Percentiles rank a stretch among this genome's conserved stretches.
Conservation (phyloP, 2,329 filamentous ascomycete genomes). For the Neoascochyta sp. region DNA sequence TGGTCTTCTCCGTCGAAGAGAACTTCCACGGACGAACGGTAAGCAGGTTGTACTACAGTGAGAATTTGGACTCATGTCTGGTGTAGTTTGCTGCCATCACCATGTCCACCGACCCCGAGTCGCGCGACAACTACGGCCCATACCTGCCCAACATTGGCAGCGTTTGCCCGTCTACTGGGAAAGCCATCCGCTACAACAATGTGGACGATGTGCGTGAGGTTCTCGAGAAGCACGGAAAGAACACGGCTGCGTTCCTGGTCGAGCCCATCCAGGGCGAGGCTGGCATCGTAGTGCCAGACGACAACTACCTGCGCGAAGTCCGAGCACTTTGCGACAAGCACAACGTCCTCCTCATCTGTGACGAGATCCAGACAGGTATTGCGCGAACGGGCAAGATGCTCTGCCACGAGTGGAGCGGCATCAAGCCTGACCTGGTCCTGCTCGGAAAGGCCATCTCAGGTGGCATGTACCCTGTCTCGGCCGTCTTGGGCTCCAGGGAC, state of each 20-base stretch:
- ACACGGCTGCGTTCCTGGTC: constrained; percentile 88
- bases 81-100: constrained; percentile 85
- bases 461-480: constrained; percentile 98
- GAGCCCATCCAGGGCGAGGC: constrained; percentile 98
- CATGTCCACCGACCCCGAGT: constrained; percentile 92
- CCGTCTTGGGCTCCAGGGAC: constrained; percentile 81
- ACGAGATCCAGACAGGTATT: constrained; percentile 98
- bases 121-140: constrained; percentile 92
- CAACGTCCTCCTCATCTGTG: constrained; percentile 93
- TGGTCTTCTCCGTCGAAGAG: constrained; percentile 79
- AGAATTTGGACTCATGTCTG: constrained; percentile 10
- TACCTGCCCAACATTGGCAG: constrained; percentile 88
- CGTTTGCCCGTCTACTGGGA: constrained; percentile 68
- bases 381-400: constrained; percentile 91
- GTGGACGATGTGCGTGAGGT: constrained; percentile 74
- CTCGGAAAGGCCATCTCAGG: constrained; percentile 97
- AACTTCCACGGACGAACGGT: constrained; percentile 97
- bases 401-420: constrained; percentile 88
- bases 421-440: constrained; percentile 92
- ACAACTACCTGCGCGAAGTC: constrained; percentile 77
- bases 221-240: constrained; percentile 74
- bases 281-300: constrained; percentile 90
- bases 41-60: constrained; percentile 39
- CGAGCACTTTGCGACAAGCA: constrained; percentile 87
- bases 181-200: constrained; percentile 82